phyloP scores from a whole-genome alignment of 495 filamentous ascomycete genomes.

The Penicillium samsonianum region DNA sequence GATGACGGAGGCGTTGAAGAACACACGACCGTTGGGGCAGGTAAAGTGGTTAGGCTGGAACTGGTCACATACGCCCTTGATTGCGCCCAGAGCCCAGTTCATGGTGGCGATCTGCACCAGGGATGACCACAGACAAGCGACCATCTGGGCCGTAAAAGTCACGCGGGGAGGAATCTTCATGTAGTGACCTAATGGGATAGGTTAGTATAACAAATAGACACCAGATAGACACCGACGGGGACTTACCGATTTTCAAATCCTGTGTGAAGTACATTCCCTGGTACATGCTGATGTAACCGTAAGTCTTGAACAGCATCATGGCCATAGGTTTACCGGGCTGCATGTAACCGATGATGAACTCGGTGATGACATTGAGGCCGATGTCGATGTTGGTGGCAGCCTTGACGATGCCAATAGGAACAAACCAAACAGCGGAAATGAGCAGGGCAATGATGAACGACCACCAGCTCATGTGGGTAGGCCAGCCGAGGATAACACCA shows the following conservation, averaged over 20 bases:
- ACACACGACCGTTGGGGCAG: slow-evolving; percentile 62
- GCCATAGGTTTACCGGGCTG: slow-evolving; percentile 60
- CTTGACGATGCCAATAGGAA: slow-evolving; percentile 56
- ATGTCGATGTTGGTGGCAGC: slow-evolving; percentile 57
- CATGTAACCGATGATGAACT: slow-evolving; percentile 67
- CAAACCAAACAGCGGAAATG: slow-evolving; percentile 50
- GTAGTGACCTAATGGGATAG: slow-evolving; percentile 52
- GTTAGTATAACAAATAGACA: not conserved
- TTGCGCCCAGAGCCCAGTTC: slow-evolving; percentile 61
- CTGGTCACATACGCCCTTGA: slow-evolving; percentile 51
- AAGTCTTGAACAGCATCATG: slow-evolving; percentile 68
- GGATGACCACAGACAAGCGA: slow-evolving; percentile 56
- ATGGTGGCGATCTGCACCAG: slow-evolving; percentile 61
- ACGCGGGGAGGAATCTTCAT: slow-evolving; percentile 65
- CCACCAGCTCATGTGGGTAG: slow-evolving; percentile 54
- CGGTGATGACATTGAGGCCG: slow-evolving; percentile 60
- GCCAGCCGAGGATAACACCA: slow-evolving; percentile 53
- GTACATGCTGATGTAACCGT: slow-evolving; percentile 58
- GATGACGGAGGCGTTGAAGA: slow-evolving; percentile 59
- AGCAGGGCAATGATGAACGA: slow-evolving; percentile 55
- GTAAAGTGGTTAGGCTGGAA: slow-evolving; percentile 56
- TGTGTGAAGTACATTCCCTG: slow-evolving; percentile 56
- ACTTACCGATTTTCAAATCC: slow-evolving; percentile 52
- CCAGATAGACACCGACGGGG: not conserved
- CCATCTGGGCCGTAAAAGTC: slow-evolving; percentile 59